These are phyloP conservation scores for Marchantia polymorpha DNA, from an alignment of 225 moss, liverwort and hornwort species.

Conservation along the genomic window DNA sequence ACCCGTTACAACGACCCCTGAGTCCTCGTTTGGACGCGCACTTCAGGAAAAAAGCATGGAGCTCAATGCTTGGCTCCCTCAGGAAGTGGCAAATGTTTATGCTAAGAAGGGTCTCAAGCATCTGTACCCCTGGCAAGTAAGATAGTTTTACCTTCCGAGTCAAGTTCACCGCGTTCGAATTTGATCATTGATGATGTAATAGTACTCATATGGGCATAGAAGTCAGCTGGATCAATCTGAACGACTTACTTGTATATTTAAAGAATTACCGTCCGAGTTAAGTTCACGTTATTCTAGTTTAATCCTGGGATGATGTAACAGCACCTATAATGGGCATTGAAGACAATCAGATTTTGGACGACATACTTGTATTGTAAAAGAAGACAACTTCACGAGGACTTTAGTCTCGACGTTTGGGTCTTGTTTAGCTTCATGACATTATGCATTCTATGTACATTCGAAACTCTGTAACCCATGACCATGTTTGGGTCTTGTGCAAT, in stretches of 20 bases:
- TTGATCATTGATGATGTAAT: too few relatives aligned
- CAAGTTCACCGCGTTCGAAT: too few relatives aligned
- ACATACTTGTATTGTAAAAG: too few relatives aligned
- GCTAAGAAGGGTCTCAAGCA: slow-evolving; percentile 64
- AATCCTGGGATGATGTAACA: too few relatives aligned
- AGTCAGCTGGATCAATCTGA: too few relatives aligned
- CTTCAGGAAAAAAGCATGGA: slow-evolving; percentile 44
- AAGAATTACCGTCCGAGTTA: too few relatives aligned
- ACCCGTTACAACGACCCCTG: slow-evolving; percentile 20
- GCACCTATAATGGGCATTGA: too few relatives aligned
- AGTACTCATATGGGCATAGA: too few relatives aligned
- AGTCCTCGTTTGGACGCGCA: background rate
- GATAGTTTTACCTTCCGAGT: background rate
- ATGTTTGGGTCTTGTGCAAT: background rate
- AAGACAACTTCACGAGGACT: background rate
- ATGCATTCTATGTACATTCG: background rate
- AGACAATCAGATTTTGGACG: too few relatives aligned
- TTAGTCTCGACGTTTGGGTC: background rate
- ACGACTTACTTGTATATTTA: too few relatives aligned
- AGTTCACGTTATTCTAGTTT: too few relatives aligned
- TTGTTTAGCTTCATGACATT: background rate
- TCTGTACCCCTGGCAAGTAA: slow-evolving; percentile 94
- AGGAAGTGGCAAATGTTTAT: slow-evolving; percentile 64
- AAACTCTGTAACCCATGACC: background rate
- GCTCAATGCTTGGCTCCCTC: slow-evolving; percentile 77